Base-by-base conservation (phyloP, 2,329 filamentous ascomycete genomes). In the Trichoderma sp. region DNA sequence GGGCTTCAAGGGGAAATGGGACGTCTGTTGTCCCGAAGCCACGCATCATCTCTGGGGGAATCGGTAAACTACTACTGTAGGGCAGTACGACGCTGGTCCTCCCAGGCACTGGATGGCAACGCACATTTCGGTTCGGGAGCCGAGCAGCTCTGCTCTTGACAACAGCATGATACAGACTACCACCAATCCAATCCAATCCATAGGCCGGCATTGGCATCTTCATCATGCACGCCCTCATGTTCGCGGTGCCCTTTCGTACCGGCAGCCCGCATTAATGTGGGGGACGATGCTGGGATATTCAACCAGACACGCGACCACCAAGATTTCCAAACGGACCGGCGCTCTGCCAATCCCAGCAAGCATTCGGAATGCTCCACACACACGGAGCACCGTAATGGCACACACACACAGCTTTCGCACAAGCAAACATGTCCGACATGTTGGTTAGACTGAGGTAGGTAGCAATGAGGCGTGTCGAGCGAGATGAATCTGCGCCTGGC, bases 251-350 rank as follows among this genome's bases (percentile, higher is more conserved):
- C 20, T 39, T 28, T 68, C 36, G 28, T 39, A 26, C 34, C 50
- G 30, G 30, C 30, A 68, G 17, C 65, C 53, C 65, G n/a, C 53
- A 59, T 17, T 59, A 34, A n/a, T 68, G 66, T 68, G 53, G 66
- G 66, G 8, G 55, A 28, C 28, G 15, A 61, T n/a, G 50, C 65
- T 68, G 30, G 57, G 67, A 62, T 62, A 53, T 62, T 53, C 57
- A 34, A 12, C 32, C 34, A 47, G 39, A 69, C 67, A 62, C 67
- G 67, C 67, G 67, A 69, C 67, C 57, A 62, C 67, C 57, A 62
- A 30, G 36, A 67, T 57, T 39, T 62, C 55, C 53, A 62, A 32
- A 61, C 39, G 57, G 57, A 62, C 67, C 67, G 67, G 36, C 26
- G 61, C 57, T 53, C 47, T 57, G 32, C 50, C 50, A 67, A 67